These are phyloP conservation scores for Candida oleophila DNA, from an alignment of 805 yeast genomes.

Conservation along the genomic window DNA sequence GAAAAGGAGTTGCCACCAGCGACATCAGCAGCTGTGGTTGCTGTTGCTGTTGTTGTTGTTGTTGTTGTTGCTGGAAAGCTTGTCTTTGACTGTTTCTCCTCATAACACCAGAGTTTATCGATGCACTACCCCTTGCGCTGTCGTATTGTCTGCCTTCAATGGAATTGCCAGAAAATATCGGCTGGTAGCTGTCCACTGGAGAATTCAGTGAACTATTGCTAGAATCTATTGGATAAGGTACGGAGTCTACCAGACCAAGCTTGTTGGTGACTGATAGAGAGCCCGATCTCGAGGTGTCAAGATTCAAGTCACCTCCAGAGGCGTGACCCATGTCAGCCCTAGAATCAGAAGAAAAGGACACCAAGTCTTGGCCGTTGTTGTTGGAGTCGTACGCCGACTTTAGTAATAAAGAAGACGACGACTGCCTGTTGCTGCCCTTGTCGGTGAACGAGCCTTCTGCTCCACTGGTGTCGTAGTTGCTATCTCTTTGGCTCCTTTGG, in stretches of 20 bases:
- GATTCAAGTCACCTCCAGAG: not conserved
- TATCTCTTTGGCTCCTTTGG: not conserved
- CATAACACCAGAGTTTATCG: not conserved
- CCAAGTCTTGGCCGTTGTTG: not conserved
- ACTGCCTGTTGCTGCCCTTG: not conserved
- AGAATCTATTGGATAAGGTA: not conserved
- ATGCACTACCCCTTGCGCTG: not conserved
- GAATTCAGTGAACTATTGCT: not conserved
- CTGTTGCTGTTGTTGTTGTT: not conserved
- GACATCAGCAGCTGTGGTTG: not conserved
- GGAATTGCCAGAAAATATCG: not conserved
- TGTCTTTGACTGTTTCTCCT: not conserved
- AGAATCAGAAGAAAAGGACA: not conserved
- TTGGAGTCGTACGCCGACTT: not conserved
- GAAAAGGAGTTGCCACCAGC: not conserved
- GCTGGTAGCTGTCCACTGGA: not conserved
- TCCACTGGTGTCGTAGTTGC: not conserved
- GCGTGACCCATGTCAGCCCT: not conserved
- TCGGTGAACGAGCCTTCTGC: not conserved
- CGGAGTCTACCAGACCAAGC: not conserved
- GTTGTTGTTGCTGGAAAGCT: slow-evolving; percentile 2
- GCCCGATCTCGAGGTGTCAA: not conserved
- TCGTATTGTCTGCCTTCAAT: not conserved
- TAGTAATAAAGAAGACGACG: not conserved
- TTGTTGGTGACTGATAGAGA: not conserved